phyloP scores from a whole-genome alignment of 768 basidiomycete species.

The Tricholoma flavovirens region DNA sequence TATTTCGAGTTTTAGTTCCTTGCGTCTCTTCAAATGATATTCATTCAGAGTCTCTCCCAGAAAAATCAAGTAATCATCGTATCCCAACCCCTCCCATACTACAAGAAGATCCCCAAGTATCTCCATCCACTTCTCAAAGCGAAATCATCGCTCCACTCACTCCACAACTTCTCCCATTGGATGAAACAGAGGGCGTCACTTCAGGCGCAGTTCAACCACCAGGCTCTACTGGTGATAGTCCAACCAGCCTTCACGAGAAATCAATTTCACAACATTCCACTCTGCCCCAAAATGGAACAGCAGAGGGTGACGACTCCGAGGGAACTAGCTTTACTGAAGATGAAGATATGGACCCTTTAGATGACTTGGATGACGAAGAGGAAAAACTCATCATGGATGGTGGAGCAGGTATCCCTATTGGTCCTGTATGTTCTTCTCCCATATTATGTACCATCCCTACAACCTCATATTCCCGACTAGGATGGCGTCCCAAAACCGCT shows the following conservation, averaged over 20 bases:
- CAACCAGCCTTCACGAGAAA: conserved; percentile 21
- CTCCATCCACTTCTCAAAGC: conserved; percentile 13
- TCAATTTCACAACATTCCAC: conserved; percentile 34
- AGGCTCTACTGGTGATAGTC: conserved; percentile 62
- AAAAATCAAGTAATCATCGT: too few relatives aligned
- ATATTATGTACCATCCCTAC: not conserved
- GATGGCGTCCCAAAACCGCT: conserved; percentile 85
- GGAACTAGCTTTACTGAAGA: conserved; percentile 67
- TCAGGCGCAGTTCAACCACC: conserved; percentile 92
- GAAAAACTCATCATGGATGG: conserved; percentile 84
- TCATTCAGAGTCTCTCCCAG: too few relatives aligned
- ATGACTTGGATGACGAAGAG: conserved; percentile 82
- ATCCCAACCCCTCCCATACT: not conserved
- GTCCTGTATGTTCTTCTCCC: conserved; percentile 58
- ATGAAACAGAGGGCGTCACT: conserved; percentile 83
- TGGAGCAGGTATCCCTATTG: conserved; percentile 92
- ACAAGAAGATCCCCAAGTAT: conserved; percentile 1
- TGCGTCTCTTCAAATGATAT: too few relatives aligned
- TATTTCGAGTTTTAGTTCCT: too few relatives aligned
- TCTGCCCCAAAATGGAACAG: conserved; percentile 28
- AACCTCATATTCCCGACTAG: conserved; percentile 29
- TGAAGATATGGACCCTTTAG: conserved; percentile 53
- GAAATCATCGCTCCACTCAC: conserved; percentile 30
- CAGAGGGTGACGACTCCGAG: conserved; percentile 54
- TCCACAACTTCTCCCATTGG: conserved; percentile 39